Conservation (phyloP, 1,284 basidiomycete species). For the Cutaneotrichosporon sp. region DNA sequence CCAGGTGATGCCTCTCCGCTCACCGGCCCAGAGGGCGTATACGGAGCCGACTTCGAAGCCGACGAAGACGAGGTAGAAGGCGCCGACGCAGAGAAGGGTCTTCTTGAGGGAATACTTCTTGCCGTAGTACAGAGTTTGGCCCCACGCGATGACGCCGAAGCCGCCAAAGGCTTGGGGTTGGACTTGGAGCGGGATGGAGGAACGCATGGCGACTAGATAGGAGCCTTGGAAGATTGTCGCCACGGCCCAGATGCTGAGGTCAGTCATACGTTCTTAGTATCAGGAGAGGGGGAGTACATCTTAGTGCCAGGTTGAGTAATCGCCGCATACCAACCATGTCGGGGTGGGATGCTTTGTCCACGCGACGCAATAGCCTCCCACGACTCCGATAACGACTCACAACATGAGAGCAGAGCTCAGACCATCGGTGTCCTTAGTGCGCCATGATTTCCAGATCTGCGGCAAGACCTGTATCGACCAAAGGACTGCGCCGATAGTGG, state of each 20-base stretch:
- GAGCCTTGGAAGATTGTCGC: constrained; percentile 63
- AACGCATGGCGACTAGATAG: constrained; percentile 62
- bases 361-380: too few relatives aligned
- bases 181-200: constrained; percentile 63
- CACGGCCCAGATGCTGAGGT: constrained; percentile 57
- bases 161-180: constrained; percentile 70
- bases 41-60: constrained; percentile 61
- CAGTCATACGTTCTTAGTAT: too few relatives aligned
- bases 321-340: too few relatives aligned
- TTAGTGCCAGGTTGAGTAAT: too few relatives aligned
- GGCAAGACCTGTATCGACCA: constrained; percentile 57
- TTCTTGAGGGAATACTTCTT: constrained; percentile 40
- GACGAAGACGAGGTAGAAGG: constrained; percentile 52
- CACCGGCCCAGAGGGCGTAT: constrained; percentile 55
- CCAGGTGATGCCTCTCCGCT: constrained; percentile 51
- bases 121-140: constrained; percentile 62
- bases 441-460: constrained; percentile 64
- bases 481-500: constrained; percentile 55
- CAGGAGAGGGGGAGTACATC: too few relatives aligned
- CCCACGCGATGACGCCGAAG: constrained; percentile 62
- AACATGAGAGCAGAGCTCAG: constrained; percentile 67
- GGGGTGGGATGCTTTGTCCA: too few relatives aligned
- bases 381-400: too few relatives aligned
- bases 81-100: constrained; percentile 47
- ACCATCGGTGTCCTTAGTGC: constrained; percentile 66